A percentile compares a stretch with the other conserved stretches of the same genome.
phyloP scores from a whole-genome alignment of 2,329 filamentous ascomycete genomes.

The Fusarium anthophilum region DNA sequence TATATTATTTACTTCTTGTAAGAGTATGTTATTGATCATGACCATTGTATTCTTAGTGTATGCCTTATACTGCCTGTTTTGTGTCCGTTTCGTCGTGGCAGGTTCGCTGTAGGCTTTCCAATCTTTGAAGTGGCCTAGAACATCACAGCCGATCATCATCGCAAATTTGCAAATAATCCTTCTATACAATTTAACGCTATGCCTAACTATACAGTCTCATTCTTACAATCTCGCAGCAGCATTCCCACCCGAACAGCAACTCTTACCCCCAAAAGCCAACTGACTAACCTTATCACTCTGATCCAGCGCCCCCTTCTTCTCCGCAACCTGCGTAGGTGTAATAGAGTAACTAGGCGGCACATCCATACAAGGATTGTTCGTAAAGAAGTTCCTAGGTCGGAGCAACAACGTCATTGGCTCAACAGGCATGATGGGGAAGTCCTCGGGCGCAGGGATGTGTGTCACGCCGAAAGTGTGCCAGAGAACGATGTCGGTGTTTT shows the following conservation, averaged over 20 bases:
- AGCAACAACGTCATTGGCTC: constrained; percentile 86
- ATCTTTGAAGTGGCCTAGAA: too few relatives aligned
- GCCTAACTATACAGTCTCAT: background rate
- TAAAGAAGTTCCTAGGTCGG: constrained; percentile 84
- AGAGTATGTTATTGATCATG: rapidly evolving
- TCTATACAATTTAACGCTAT: constrained; percentile 5
- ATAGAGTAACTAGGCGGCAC: constrained; percentile 67
- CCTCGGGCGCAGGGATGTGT: constrained; percentile 89
- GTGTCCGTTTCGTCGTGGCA: rapidly evolving
- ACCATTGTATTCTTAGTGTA: rapidly evolving
- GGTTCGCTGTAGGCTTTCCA: background rate
- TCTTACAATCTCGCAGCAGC: constrained; percentile 25
- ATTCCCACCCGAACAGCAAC: constrained; percentile 22
- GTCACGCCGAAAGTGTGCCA: constrained; percentile 96
- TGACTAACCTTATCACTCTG: constrained; percentile 36
- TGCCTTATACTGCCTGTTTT: rapidly evolving
- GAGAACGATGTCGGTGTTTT: constrained; percentile 86
- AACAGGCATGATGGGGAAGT: constrained; percentile 91
- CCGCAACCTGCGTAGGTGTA: constrained; percentile 44
- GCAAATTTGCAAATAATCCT: background rate
- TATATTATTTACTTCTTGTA: constrained; percentile 6
- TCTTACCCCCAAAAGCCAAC: constrained; percentile 39
- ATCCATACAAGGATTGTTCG: constrained; percentile 80
- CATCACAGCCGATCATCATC: background rate
- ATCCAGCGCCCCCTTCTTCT: constrained; percentile 37